Evolutionary conservation across 805 yeast species (phyloP), one percentile per base, ranked within the genome.

Genomic region (Lipomyces oligophaga): DNA sequence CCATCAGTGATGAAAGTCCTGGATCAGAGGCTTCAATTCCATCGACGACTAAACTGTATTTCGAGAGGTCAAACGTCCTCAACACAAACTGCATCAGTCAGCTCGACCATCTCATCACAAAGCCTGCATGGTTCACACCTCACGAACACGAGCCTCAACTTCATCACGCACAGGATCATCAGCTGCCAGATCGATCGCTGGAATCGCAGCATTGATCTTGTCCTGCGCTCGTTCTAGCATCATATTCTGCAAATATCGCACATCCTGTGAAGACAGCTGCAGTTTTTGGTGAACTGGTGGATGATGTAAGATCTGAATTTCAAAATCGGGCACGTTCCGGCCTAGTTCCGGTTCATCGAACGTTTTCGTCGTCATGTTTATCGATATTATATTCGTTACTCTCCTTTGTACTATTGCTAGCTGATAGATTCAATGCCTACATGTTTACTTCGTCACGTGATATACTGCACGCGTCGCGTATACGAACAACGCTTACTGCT

Each of bases 61-160:
- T 71, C n/a, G 78, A 73, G 65, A 71, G 62, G 30, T 79, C 83
- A 59, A 84, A 76, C 20, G 74, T 66, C n/a, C 72, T 74, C 32
- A 67, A 60, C 4, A 81, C 59, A 53, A 72, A 76, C 47, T 59
- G 30, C 3, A 7, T 6, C 27, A 4, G 16, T 3, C 22, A 40
- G 25, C 18, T 22, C 15, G 13, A 8, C 22, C 16, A 5, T 19
- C 34, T 25, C 5, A 16, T 8, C 13, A 5, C 38, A 13, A 5
- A 19, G 3, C 7, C 13, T 2, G 4, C 11, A 11, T 13, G 16
- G 21, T 13, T 26, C 47, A 4, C 37, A 54, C 58, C 43, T 71
- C 70, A 31, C 73, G 70, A 24, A 80, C 64, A 19, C 67, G 60
- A 18, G 58, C 58, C 13, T 70, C 64, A 4, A 78, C 79, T 44